These are phyloP conservation scores for Phytophthora cactorum DNA, from an alignment of 352 stramenopile genomes.

Conservation along the genomic window DNA sequence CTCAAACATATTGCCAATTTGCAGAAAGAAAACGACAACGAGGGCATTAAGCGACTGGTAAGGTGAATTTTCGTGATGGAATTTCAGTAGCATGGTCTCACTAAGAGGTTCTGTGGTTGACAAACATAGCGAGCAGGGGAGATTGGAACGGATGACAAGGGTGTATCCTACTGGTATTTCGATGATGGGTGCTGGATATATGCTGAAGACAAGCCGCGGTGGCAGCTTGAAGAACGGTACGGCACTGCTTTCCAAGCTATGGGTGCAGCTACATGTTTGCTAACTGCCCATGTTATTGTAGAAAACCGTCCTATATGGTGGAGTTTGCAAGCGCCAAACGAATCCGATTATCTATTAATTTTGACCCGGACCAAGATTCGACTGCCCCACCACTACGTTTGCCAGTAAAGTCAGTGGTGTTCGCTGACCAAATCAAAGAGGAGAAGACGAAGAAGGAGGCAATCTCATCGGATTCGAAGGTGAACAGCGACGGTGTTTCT, in stretches of 20 bases:
- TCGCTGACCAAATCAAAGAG: slow-evolving; percentile 19
- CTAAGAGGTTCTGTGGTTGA: slow-evolving; percentile 17
- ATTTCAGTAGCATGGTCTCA: not conserved
- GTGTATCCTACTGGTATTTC: slow-evolving; percentile 87
- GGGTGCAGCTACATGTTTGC: not conserved
- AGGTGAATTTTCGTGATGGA: slow-evolving; percentile 3
- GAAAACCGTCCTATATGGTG: slow-evolving; percentile 56
- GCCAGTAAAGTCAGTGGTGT: slow-evolving; percentile 15
- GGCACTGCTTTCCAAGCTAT: not conserved
- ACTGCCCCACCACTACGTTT: slow-evolving; percentile 24
- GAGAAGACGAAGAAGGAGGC: slow-evolving; percentile 11
- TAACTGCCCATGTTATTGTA: slow-evolving; percentile 21
- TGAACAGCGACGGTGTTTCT: slow-evolving; percentile 13
- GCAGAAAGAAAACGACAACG: slow-evolving; percentile 71
- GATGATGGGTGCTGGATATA: slow-evolving; percentile 88
- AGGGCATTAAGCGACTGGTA: slow-evolving; percentile 71
- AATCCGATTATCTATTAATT: slow-evolving; percentile 85
- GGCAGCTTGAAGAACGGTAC: slow-evolving; percentile 59
- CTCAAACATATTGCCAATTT: slow-evolving; percentile 70
- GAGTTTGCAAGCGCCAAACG: slow-evolving; percentile 80
- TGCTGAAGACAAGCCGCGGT: slow-evolving; percentile 72
- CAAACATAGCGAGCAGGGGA: slow-evolving; percentile 57
- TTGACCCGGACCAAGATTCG: slow-evolving; percentile 45
- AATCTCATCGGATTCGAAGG: slow-evolving; percentile 5
- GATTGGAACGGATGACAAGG: slow-evolving; percentile 79